Evolutionary conservation across 768 basidiomycete species (phyloP).

Genomic region (Gloeophyllum trabeum): DNA sequence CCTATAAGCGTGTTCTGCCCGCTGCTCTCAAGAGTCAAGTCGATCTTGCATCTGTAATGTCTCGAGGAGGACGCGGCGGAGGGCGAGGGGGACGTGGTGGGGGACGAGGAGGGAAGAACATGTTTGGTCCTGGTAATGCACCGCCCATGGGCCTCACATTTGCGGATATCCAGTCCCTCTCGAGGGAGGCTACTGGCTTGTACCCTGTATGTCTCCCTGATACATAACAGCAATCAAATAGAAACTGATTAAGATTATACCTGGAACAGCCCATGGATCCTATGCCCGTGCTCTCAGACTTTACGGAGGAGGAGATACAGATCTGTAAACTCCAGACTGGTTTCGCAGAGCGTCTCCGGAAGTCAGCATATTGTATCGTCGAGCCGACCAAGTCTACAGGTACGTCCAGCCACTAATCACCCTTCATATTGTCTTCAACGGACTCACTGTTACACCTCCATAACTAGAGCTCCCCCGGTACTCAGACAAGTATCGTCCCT

Average conservation of each 20-base stretch:
- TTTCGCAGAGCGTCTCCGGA: constrained; percentile 51
- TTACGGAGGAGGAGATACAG: constrained; percentile 50
- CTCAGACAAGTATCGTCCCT: constrained; percentile 74
- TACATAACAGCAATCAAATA: background rate
- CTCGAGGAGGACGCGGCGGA: constrained; percentile 35
- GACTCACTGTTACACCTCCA: no score
- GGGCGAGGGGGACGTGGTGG: constrained; percentile 46
- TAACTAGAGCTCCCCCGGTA: constrained; percentile 65
- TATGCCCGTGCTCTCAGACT: constrained; percentile 59
- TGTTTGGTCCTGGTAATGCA: constrained; percentile 23
- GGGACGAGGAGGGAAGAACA: constrained; percentile 18
- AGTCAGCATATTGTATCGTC: constrained; percentile 65
- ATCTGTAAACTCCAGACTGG: constrained; percentile 59
- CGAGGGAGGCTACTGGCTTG: constrained; percentile 63
- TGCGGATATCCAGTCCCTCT: constrained; percentile 67
- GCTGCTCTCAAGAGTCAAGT: no score
- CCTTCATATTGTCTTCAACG: background rate
- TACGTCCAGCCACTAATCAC: constrained; percentile 9
- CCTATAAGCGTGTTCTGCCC: no score
- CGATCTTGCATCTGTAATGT: constrained; percentile 30
- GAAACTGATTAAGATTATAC: no score
- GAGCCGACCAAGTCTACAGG: constrained; percentile 60
- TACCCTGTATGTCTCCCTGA: constrained; percentile 55
- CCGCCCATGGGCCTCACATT: constrained; percentile 77
- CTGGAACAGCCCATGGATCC: constrained; percentile 41